Conservation (phyloP, 2,329 filamentous ascomycete species). For the Hymenoscyphus fructigenus region DNA sequence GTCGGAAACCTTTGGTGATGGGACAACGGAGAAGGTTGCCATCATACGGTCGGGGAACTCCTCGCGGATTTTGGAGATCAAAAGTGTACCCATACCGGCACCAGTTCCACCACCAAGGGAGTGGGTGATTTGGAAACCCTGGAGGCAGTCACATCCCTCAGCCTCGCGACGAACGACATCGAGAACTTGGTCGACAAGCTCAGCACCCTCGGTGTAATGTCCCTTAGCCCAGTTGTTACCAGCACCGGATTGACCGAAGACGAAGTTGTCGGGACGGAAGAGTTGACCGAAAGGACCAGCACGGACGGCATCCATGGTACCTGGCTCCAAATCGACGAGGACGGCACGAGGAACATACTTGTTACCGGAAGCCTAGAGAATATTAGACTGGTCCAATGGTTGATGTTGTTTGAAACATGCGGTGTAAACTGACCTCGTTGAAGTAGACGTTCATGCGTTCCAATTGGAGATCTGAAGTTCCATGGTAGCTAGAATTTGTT, state of each 20-base stretch:
- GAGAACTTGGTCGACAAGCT: slow-evolving; percentile 96
- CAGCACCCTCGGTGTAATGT: slow-evolving; percentile 99
- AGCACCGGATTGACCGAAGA: slow-evolving; percentile 98
- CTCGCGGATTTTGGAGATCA: slow-evolving; percentile 99
- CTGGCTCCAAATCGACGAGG: slow-evolving; percentile 98
- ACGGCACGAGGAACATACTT: slow-evolving; percentile 99
- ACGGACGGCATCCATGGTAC: slow-evolving; percentile 99
- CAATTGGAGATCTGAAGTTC: slow-evolving; percentile 96
- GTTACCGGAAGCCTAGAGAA: slow-evolving; percentile 80
- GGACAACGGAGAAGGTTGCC: slow-evolving; percentile 98
- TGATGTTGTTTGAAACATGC: background rate
- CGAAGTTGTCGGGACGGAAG: slow-evolving; percentile 99
- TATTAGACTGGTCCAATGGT: slow-evolving; percentile 30
- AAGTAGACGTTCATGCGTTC: slow-evolving; percentile 99
- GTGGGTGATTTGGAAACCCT: slow-evolving; percentile 99
- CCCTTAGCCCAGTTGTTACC: slow-evolving; percentile 99
- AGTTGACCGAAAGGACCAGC: slow-evolving; percentile 97
- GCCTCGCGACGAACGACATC: slow-evolving; percentile 98
- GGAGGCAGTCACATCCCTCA: slow-evolving; percentile 98
- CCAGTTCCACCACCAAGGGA: slow-evolving; percentile 99
- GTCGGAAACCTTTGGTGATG: slow-evolving; percentile 98
- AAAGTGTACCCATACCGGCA: slow-evolving; percentile 99
- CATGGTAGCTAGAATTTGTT: slow-evolving; percentile 74
- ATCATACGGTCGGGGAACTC: slow-evolving; percentile 99
- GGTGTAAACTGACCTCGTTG: slow-evolving; percentile 66